Percentiles rank a stretch among this genome's conserved stretches.
phyloP scores from a whole-genome alignment of 2,329 filamentous ascomycete species.

The Penicillium sp. region DNA sequence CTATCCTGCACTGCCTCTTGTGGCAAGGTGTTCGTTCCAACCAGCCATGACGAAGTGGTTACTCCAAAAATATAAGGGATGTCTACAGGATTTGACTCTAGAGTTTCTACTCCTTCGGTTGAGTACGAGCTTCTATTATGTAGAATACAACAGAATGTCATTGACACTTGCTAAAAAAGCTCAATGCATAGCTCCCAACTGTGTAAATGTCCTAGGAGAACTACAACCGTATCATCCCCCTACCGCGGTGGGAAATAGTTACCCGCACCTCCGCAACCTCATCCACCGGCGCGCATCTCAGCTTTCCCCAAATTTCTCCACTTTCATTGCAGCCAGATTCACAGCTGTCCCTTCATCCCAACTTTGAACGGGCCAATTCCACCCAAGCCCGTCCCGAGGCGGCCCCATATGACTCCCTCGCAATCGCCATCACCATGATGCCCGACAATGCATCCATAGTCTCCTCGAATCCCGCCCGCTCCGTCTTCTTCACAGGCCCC shows the following conservation, averaged over 20 bases:
- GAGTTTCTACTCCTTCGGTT: neutral
- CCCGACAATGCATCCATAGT: conserved; percentile 45
- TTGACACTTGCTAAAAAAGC: neutral
- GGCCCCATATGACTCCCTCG: conserved; percentile 21
- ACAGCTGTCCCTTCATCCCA: neutral
- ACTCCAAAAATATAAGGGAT: neutral
- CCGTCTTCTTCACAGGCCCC: conserved; percentile 76
- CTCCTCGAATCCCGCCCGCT: conserved; percentile 55
- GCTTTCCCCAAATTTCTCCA: conserved; percentile 27
- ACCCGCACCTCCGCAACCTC: conserved; percentile 1
- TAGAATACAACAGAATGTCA: no score
- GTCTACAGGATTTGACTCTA: neutral
- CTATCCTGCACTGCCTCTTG: conserved; percentile 5
- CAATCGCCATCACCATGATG: conserved; percentile 34
- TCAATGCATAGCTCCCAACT: neutral
- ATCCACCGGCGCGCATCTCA: conserved; percentile 2
- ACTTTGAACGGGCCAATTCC: conserved; percentile 4
- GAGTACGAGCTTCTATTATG: no score
- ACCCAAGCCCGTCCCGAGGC: conserved; percentile 3
- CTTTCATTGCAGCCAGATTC: neutral
- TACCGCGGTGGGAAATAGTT: neutral
- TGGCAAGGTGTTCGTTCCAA: conserved; percentile 8
- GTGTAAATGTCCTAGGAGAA: neutral
- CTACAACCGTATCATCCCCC: neutral
- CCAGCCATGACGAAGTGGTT: neutral